Evolutionary conservation across 1,284 basidiomycete species (phyloP), one percentile per base, ranked within the genome.

Genomic region (Rhodotorula sp.): DNA sequence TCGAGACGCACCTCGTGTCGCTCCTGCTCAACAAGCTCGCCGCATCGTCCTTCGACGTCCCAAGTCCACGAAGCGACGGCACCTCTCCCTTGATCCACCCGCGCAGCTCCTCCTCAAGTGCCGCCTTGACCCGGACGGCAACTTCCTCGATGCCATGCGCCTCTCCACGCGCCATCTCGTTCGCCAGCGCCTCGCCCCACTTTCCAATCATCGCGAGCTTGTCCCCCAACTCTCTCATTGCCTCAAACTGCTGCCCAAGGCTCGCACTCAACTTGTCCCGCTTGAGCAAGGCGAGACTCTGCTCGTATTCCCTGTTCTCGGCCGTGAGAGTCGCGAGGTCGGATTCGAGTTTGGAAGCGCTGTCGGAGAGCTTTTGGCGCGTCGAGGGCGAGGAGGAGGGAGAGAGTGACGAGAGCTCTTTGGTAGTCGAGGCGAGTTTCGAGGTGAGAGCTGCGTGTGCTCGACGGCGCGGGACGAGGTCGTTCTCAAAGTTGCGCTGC

Each of bases 401-500:
- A 13, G 39, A 44, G 39, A 44, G 39, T 2, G 39, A 46, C 44
- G 69, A 60, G n/a, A 58, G 59, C 68, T 68, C 68, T 29, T 22
- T 39, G 7, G 60, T 29, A 2, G 55, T 39, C 27, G 60, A 20
- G 53, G 20, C 27, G 65, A 10, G 59, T 56, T 29, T 67, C 55
- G 49, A 74, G 59, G 19, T 65, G 39, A 39, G 10, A 47, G 27
- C 34, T 57, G 67, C 32, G 62, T 62, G 47, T 3, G 39, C 39
- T 15, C 68, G 56, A 30, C 69, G 72, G 22, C 71, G 64, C 52
- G 66, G 72, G 32, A 64, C 64, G 44, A 76, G 59, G 22, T 71
- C 72, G 59, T 77, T 75, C 64, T 77, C 76, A 49, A 71, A 73
- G 64, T 77, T 77, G 70, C 77, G 74, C 71, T 72, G 56, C 20